Percentiles rank a stretch among this genome's conserved stretches.
phyloP scores from a whole-genome alignment of 768 basidiomycete genomes.

The Trametes meyenii region DNA sequence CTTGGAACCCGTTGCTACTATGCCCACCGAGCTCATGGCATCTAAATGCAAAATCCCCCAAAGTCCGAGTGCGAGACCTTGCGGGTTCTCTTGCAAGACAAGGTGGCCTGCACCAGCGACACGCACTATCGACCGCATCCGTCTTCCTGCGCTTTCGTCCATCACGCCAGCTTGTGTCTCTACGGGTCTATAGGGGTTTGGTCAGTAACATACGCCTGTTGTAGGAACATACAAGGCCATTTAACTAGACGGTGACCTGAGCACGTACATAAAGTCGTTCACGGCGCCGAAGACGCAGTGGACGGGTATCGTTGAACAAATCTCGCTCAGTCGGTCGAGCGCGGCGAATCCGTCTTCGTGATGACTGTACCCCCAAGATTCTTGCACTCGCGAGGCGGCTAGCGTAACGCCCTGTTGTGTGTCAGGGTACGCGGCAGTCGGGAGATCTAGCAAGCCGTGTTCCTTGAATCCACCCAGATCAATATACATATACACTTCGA shows the following conservation, averaged over 20 bases:
- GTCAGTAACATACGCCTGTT: no score
- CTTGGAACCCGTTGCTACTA: no score
- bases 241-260: no score
- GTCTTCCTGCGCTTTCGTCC: neutral
- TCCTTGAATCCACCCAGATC: neutral
- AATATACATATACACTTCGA: neutral
- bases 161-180: neutral
- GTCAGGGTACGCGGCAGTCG: conserved; percentile 27
- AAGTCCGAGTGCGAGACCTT: conserved; percentile 1
- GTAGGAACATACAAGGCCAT: no score
- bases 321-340: conserved; percentile 15
- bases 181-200: neutral
- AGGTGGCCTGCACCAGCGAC: neutral
- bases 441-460: conserved; percentile 22
- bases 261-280: neutral
- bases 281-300: conserved; percentile 24
- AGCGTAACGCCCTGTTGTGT: conserved; percentile 28
- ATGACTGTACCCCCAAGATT: conserved; percentile 23
- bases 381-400: conserved; percentile 25
- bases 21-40: no score
- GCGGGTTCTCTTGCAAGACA: conserved; percentile 10
- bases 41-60: conserved; percentile 7
- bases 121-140: conserved; percentile 1
- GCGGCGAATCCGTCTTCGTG: conserved; percentile 9
- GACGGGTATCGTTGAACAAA: conserved; percentile 21